These are phyloP conservation scores for Verruconis gallopava DNA, from an alignment of 2,329 filamentous ascomycete species.

Conservation along the genomic window DNA sequence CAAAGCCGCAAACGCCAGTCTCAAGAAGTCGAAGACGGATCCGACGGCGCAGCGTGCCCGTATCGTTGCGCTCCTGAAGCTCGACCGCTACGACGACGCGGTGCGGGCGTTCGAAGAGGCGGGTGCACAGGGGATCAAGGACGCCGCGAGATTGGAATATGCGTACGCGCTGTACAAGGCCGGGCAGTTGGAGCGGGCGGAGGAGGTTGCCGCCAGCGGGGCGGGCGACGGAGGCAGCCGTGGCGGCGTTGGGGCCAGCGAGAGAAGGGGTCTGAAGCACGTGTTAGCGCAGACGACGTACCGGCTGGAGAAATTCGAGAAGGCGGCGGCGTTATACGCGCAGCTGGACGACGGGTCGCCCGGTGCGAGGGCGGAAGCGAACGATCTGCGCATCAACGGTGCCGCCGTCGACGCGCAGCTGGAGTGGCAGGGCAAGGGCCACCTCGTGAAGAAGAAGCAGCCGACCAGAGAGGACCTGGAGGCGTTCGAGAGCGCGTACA, in stretches of 20 bases:
- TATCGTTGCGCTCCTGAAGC: slow-evolving; percentile 62
- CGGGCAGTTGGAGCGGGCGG: slow-evolving; percentile 54
- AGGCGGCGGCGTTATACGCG: slow-evolving; percentile 51
- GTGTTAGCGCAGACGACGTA: slow-evolving; percentile 56
- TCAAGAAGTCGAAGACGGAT: slow-evolving; percentile 47
- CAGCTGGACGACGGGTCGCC: slow-evolving; percentile 38
- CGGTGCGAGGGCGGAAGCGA: slow-evolving; percentile 47
- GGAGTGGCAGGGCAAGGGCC: slow-evolving; percentile 50
- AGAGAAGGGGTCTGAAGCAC: slow-evolving; percentile 40
- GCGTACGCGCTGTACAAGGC: slow-evolving; percentile 77
- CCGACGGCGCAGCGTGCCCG: slow-evolving; percentile 53
- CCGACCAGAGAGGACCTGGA: slow-evolving; percentile 50
- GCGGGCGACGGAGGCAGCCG: slow-evolving; percentile 13
- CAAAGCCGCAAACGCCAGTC: slow-evolving; percentile 43
- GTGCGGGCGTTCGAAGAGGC: slow-evolving; percentile 53
- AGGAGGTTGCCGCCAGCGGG: slow-evolving; percentile 33
- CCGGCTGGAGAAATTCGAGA: slow-evolving; percentile 58
- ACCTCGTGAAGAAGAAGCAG: slow-evolving; percentile 41
- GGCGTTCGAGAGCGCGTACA: slow-evolving; percentile 72
- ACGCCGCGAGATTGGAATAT: slow-evolving; percentile 52
- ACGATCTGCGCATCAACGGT: slow-evolving; percentile 66
- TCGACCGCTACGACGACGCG: slow-evolving; percentile 72
- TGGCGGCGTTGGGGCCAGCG: no score
- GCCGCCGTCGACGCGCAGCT: slow-evolving; percentile 60
- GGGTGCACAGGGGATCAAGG: slow-evolving; percentile 48